Conservation (phyloP, 1,284 basidiomycete genomes). For the Leccinum griseonigrum region DNA sequence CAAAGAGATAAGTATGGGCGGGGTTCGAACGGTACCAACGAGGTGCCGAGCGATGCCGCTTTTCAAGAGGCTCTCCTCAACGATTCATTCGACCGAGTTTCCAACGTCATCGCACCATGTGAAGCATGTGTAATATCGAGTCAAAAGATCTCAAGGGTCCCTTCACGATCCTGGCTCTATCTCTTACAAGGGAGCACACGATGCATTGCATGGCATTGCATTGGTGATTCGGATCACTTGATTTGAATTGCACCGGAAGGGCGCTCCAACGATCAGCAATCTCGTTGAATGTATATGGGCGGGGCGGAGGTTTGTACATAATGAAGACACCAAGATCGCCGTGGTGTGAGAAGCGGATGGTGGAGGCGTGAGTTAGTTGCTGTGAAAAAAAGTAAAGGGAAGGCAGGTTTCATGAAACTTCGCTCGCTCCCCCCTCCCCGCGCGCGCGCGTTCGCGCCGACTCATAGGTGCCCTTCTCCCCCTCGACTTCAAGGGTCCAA, state of each 20-base stretch:
- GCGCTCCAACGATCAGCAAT: neutral
- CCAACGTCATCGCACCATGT: neutral
- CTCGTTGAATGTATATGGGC: neutral
- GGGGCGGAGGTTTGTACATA: slow-evolving; percentile 17
- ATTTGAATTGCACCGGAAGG: neutral
- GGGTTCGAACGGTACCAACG: neutral
- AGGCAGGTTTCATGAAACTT: slow-evolving; percentile 10
- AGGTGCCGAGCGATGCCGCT: neutral
- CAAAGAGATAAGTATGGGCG: neutral
- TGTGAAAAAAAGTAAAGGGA: neutral
- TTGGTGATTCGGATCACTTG: neutral
- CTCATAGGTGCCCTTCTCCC: neutral
- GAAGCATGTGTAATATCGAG: neutral
- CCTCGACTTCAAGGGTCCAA: neutral
- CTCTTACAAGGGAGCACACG: neutral
- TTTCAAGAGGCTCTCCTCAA: neutral
- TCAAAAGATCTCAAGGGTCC: neutral
- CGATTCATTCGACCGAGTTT: neutral
- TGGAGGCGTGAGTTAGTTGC: neutral
- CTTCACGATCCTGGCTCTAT: neutral
- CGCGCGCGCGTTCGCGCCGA: neutral
- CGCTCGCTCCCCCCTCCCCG: neutral
- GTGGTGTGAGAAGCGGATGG: slow-evolving; percentile 25
- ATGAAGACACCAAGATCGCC: slow-evolving; percentile 18
- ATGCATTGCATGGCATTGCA: neutral